Evolutionary conservation across 495 filamentous ascomycete species (phyloP).

Genomic region (Pseudoneurospora amorphoporcata): DNA sequence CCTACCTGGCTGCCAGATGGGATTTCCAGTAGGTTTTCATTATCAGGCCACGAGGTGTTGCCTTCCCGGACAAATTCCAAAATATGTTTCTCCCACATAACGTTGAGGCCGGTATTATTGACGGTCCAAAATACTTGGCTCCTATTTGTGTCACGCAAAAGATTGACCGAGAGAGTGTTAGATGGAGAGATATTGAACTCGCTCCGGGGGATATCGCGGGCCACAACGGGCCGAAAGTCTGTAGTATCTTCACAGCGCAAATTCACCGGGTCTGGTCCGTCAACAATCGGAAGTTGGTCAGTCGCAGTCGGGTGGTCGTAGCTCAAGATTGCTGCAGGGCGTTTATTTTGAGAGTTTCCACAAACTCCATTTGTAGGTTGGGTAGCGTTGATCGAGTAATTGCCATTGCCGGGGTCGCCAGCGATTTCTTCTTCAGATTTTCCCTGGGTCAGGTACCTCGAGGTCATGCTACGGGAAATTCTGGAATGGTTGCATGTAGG

Average conservation of each 20-base stretch:
- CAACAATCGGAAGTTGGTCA: conserved; percentile 1
- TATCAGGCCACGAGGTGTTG: conserved; percentile 18
- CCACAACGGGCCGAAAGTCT: conserved; percentile 5
- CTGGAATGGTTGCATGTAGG: no score
- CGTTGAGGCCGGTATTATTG: conserved; percentile 17
- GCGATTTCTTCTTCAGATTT: conserved; percentile 17
- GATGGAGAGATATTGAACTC: not conserved
- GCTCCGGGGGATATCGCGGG: not conserved
- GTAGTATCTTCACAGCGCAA: conserved; percentile 4
- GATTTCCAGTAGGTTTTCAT: conserved; percentile 29
- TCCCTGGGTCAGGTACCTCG: conserved; percentile 6
- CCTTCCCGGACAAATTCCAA: conserved; percentile 27
- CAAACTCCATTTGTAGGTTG: not conserved
- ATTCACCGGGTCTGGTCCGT: conserved; percentile 4
- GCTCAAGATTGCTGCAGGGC: conserved; percentile 8
- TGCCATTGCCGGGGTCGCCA: conserved; percentile 27
- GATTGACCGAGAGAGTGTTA: not conserved
- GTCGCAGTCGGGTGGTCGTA: conserved; percentile 6
- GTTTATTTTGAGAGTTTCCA: not conserved
- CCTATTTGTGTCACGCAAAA: not conserved
- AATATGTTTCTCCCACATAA: conserved; percentile 29
- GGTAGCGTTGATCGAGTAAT: conserved; percentile 34
- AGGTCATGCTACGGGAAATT: no score
- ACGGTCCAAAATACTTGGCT: conserved; percentile 21
- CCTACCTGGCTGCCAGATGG: conserved; percentile 13